Evolutionary conservation across 176 grass and related monocot genomes (phyloP).

Genomic region (Bromus sterilis): DNA sequence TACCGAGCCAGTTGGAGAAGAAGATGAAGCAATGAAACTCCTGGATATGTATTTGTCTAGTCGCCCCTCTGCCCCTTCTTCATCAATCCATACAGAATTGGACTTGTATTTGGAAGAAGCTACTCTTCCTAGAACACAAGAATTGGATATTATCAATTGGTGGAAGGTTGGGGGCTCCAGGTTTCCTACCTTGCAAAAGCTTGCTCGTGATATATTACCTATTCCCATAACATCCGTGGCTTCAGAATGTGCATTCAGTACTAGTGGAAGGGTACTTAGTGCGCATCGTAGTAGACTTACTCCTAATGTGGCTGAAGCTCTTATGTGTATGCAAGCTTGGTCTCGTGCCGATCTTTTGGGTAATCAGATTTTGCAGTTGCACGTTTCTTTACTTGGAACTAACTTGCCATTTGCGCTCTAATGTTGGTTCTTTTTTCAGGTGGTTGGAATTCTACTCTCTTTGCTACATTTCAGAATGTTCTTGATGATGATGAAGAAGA

Average conservation of each 20-base stretch:
- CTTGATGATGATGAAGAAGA: neutral
- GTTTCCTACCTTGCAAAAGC: too few species aligned
- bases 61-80: neutral
- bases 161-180: too few species aligned
- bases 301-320: neutral
- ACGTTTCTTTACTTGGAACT: neutral
- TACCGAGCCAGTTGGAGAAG: neutral
- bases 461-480: neutral
- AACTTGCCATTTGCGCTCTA: neutral
- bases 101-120: neutral
- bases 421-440: neutral
- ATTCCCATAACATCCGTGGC: too few species aligned
- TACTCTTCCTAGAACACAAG: neutral
- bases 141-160: neutral
- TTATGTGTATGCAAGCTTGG: neutral
- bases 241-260: too few species aligned
- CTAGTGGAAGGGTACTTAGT: too few species aligned
- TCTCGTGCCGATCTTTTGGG: neutral
- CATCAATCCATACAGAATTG: neutral
- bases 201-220: too few species aligned
- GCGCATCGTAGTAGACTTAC: neutral
- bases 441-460: neutral
- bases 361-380: neutral
- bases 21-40: neutral
- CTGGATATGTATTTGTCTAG: neutral